phyloP scores from a whole-genome alignment of 2,329 filamentous ascomycete species.

The Arthrobotrys sphaeroides region DNA sequence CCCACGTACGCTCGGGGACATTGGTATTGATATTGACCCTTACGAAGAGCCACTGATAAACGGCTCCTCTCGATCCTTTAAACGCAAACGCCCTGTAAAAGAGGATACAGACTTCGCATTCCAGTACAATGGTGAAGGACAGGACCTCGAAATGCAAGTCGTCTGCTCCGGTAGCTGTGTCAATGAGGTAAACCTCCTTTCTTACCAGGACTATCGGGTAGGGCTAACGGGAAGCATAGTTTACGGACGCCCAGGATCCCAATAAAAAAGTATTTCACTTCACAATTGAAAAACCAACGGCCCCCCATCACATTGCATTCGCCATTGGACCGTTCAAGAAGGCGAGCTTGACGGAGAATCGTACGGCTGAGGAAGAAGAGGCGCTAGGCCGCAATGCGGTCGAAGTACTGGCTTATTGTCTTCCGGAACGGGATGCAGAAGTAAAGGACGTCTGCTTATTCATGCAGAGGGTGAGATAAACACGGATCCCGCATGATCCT shows the following conservation, averaged over 20 bases:
- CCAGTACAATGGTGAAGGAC: constrained; percentile 77
- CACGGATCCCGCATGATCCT: neutral
- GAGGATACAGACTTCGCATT: constrained; percentile 59
- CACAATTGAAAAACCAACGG: constrained; percentile 75
- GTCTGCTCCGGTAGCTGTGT: constrained; percentile 89
- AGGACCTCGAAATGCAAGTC: constrained; percentile 85
- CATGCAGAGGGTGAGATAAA: constrained; percentile 69
- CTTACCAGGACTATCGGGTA: neutral
- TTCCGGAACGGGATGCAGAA: constrained; percentile 82
- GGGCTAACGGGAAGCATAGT: constrained; percentile 59
- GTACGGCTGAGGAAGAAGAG: constrained; percentile 89
- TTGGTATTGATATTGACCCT: constrained; percentile 53
- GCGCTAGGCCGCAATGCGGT: constrained; percentile 87
- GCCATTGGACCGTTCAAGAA: constrained; percentile 94
- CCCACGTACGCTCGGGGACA: constrained; percentile 85
- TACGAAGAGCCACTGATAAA: constrained; percentile 50
- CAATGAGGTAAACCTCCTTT: constrained; percentile 70
- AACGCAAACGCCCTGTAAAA: constrained; percentile 53
- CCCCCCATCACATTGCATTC: constrained; percentile 90
- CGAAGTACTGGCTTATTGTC: constrained; percentile 88
- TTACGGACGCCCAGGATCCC: constrained; percentile 77
- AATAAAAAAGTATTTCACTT: constrained; percentile 90
- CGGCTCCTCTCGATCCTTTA: constrained; percentile 58
- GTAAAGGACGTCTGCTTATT: constrained; percentile 87
- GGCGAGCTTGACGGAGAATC: constrained; percentile 86